Evolutionary conservation across 1,284 basidiomycete genomes (phyloP), one percentile per base, ranked within the genome.

Genomic region (Mixia osmundae): DNA sequence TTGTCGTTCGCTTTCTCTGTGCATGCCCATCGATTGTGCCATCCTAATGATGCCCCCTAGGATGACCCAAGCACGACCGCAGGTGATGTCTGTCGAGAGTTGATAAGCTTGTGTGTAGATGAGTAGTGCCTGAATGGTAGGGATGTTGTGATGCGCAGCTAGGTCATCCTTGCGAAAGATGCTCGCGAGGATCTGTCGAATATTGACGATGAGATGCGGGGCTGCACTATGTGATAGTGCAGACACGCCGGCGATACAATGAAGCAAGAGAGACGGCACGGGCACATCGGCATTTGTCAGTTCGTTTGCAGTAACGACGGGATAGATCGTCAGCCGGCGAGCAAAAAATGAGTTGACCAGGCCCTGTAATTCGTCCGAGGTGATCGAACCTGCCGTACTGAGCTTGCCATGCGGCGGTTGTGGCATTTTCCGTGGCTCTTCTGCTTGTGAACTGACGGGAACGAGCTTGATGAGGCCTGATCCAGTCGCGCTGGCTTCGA

Each of bases 11-110:
- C 47, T 29, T 36, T 46, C 44, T n/a, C 85, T 69, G 54, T 91
- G 85, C 37, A 91, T 59, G 3, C 83, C 83, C 12, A 94, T 64
- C 53, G 89, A 82, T 59, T 94, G 83, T 2, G 82, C 85, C 77
- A 51, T 48, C 23, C 50, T 36, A 20, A 42, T 47, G 39, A 38
- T 57, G 39, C 39, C 42, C 42, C 20, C 47, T 12, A 57, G 50
- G 42, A 50, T 49, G 35, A 50, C 52, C 42, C 57, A 54, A 18
- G 55, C 50, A 19, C 54, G 55, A 30, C 45, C 47, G 37, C 54
- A 54, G 14, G 52, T 39, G n/a, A 54, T 52, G 2, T 48, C 48
- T 28, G 54, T 53, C 41, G 57, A 63, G 7, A 60, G 50, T 39
- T 62, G 60, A 33, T 51, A 54, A 71, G 37, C 69, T 69, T 71